Conservation (phyloP, 139 green algal species). For the Pleodorina starrii region DNA sequence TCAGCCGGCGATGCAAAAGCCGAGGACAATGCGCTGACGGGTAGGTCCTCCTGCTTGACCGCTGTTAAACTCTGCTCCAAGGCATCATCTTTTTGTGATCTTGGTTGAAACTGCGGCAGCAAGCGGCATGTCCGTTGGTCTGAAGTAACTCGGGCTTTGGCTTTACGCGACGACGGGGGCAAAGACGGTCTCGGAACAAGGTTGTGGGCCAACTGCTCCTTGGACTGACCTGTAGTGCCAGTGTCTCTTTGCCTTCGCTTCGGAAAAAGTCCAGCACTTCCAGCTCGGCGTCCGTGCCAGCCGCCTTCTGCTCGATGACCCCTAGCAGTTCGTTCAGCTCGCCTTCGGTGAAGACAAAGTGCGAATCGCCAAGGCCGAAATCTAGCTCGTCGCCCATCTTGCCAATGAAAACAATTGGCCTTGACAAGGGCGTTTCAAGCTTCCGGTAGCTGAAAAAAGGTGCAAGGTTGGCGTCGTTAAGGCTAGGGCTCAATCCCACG, state of each 20-base stretch:
- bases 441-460: too few relatives aligned
- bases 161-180: too few relatives aligned
- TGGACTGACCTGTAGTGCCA: not conserved
- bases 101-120: slow-evolving; percentile 33
- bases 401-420: too few relatives aligned
- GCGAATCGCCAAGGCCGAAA: not conserved
- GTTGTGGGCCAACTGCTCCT: not conserved
- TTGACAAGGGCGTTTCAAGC: too few relatives aligned
- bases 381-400: slow-evolving; percentile 7
- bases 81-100: not conserved
- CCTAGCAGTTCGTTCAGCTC: slow-evolving; percentile 36
- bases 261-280: slow-evolving; percentile 31
- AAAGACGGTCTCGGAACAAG: not conserved
- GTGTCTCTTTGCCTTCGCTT: not conserved
- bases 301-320: slow-evolving; percentile 35
- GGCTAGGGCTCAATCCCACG: too few relatives aligned
- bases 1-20: slow-evolving; percentile 19
- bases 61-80: not conserved
- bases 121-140: too few relatives aligned
- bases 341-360: slow-evolving; percentile 31
- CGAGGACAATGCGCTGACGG: not conserved
- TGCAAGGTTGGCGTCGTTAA: too few relatives aligned
- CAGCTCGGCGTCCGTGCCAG: slow-evolving; percentile 1
- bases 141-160: too few relatives aligned
- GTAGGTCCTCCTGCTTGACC: not conserved